A percentile compares a stretch with the other conserved stretches of the same genome.
Conservation (phyloP, 1,284 basidiomycete species). For the Marasmius tenuissimus region DNA sequence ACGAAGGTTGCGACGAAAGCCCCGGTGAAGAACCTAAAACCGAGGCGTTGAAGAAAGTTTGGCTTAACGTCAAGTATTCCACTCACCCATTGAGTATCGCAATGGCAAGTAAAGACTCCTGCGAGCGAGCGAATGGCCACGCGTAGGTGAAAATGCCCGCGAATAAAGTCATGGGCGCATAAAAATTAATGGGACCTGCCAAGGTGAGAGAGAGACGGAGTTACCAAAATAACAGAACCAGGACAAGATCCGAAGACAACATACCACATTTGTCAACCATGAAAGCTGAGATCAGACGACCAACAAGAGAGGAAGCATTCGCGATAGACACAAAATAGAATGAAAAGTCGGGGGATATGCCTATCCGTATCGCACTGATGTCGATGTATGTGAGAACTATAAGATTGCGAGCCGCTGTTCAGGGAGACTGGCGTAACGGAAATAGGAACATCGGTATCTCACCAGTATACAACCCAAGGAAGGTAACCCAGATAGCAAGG, state of each 20-base stretch:
- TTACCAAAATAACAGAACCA: neutral
- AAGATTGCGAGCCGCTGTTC: neutral
- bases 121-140: slow-evolving; percentile 47
- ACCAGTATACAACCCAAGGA: slow-evolving; percentile 65
- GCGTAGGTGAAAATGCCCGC: slow-evolving; percentile 48
- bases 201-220: neutral
- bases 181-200: slow-evolving; percentile 47
- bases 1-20: slow-evolving; percentile 50
- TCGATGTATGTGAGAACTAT: slow-evolving; percentile 50
- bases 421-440: slow-evolving; percentile 2
- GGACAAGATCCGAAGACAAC: slow-evolving; percentile 1
- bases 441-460: slow-evolving; percentile 16
- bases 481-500: slow-evolving; percentile 42
- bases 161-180: slow-evolving; percentile 44
- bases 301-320: slow-evolving; percentile 44
- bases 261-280: slow-evolving; percentile 41
- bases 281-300: slow-evolving; percentile 39
- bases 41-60: neutral
- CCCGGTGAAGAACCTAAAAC: slow-evolving; percentile 47
- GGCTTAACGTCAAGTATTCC: neutral
- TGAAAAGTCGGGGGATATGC: slow-evolving; percentile 41
- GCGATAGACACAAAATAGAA: slow-evolving; percentile 53
- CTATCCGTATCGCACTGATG: slow-evolving; percentile 38
- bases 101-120: slow-evolving; percentile 37
- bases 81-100: slow-evolving; percentile 49